Evolutionary conservation across 805 yeast genomes (phyloP), one percentile per base, ranked within the genome.

Genomic region (Wickerhamiella sorbophila): DNA sequence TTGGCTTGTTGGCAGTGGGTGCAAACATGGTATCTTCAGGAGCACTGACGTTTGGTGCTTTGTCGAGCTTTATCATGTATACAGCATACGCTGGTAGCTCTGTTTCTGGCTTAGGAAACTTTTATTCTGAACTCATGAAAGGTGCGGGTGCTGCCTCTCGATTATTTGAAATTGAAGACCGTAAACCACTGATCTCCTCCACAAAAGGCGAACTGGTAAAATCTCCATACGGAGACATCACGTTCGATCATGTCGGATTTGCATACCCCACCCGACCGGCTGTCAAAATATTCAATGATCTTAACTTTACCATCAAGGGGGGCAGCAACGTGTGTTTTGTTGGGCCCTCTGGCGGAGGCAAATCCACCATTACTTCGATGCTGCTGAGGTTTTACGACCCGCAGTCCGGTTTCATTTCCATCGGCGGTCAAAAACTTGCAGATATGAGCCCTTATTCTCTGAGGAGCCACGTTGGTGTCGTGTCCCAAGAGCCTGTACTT

Each of bases 301-400:
- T 87, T 42, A 66, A 73, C 48, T 65, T 88, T 43, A 66, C 62
- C 1, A 77, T 88, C 36, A 58, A 65, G 14, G 75, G 81, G 27
- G 96, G 96, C 12, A 87, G 84, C 51, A 88, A 88, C 52, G 77
- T 87, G 14, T 87, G 96, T 57, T 75, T 88, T 45, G 96, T 87
- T 15, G 97, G 97, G 1, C 95, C 95, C n/a, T 79, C 93, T 27
- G 97, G 97, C 1, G 82, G 94, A 46, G 97, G 97, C 20, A 88
- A 88, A 58, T 83, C 94, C 15, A 87, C 96, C 0, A 74, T 88
- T 2, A 71, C 87, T 5, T 83, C 87, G 40, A 63, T 88, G 40
- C 62, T 88, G 36, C 61, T 87, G 51, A 67, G 97, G 45, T 83
- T 82, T 56, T 88, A 88, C 60, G 95, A 86, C 52, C 87, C 93